Percentiles rank a stretch among this genome's conserved stretches.
These are phyloP conservation scores for Psidium friedrichsthalianum DNA, from an alignment of 345 rosid genomes.

Conservation along the genomic window DNA sequence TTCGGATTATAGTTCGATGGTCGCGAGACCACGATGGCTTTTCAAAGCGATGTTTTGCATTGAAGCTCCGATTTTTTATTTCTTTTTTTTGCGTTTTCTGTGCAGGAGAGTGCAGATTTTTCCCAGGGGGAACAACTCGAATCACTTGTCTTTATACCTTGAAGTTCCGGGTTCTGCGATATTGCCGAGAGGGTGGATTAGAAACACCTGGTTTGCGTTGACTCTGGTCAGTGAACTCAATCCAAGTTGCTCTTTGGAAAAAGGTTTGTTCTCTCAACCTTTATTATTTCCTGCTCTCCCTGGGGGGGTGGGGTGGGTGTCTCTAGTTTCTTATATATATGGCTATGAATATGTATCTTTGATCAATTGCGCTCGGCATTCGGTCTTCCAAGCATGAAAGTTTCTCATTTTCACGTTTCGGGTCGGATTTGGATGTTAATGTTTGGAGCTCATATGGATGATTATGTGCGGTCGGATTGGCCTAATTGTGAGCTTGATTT, in stretches of 20 bases:
- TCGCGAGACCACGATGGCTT: background rate
- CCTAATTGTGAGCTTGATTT: background rate
- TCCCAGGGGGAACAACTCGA: background rate
- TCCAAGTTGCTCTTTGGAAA: background rate
- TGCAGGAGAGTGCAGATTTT: slow-evolving; percentile 24
- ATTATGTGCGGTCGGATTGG: background rate
- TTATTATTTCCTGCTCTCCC: background rate
- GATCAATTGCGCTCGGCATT: background rate
- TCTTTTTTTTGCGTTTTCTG: background rate
- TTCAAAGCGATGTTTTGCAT: background rate
- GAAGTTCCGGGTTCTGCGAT: background rate
- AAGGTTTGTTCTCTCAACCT: background rate
- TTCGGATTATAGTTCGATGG: background rate
- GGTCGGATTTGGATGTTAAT: background rate
- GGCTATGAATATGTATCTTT: background rate
- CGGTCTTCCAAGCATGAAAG: background rate
- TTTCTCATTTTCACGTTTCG: background rate
- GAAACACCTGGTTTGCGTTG: background rate
- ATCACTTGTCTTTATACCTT: background rate
- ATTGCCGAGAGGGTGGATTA: background rate
- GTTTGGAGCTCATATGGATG: background rate
- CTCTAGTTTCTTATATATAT: background rate
- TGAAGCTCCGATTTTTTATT: background rate
- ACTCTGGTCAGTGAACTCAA: background rate
- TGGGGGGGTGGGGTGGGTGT: background rate